Evolutionary conservation across 257 asterid species (phyloP).

Genomic region (Ophiorrhiza pumila): DNA sequence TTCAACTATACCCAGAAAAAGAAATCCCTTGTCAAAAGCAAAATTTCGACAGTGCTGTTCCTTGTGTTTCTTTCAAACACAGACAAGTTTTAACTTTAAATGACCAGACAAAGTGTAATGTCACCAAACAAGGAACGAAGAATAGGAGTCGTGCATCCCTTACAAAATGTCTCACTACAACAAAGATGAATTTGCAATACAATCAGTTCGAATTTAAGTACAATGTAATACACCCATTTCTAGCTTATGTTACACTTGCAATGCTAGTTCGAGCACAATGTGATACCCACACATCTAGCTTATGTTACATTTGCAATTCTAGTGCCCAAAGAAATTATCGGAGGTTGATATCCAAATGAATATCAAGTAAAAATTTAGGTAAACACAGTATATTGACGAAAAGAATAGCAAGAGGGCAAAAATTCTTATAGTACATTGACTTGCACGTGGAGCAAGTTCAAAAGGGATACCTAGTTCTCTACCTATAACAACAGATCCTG

Average conservation of each 20-base stretch:
- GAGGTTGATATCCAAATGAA: background rate
- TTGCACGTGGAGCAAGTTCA: background rate
- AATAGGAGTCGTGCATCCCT: background rate
- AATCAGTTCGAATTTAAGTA: no score
- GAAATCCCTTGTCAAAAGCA: no score
- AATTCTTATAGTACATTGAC: constrained; percentile 2
- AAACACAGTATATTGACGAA: background rate
- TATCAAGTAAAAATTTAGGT: background rate
- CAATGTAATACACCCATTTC: background rate
- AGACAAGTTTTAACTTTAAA: no score
- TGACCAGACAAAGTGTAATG: background rate
- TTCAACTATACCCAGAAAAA: no score
- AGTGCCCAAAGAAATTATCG: background rate
- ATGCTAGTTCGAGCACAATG: background rate
- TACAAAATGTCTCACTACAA: background rate
- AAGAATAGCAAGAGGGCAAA: background rate
- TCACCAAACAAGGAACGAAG: background rate
- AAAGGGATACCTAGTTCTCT: background rate
- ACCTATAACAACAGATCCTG: constrained; percentile 5
- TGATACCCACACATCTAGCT: background rate
- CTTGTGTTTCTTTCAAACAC: no score
- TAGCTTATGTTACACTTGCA: background rate
- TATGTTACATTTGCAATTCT: background rate
- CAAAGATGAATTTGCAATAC: background rate
- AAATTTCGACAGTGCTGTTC: no score